Evolutionary conservation across 441 rosid species (phyloP).

Genomic region (Populus tomentosa): DNA sequence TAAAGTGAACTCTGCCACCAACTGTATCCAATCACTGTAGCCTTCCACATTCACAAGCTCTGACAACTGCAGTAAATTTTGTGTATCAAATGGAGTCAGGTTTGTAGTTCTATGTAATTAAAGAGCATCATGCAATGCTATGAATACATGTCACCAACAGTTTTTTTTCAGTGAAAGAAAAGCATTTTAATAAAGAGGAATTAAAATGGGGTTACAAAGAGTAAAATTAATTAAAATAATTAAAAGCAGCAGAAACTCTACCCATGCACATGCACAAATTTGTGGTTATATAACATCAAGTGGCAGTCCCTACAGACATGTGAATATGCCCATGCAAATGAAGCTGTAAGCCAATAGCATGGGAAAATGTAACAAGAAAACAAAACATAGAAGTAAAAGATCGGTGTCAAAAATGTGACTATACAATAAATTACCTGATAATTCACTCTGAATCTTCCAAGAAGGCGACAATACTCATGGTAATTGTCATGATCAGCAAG

Average conservation of each 20-base stretch:
- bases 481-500: constrained; percentile 99
- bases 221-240: neutral
- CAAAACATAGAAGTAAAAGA: too few species aligned
- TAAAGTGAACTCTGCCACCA: constrained; percentile 95
- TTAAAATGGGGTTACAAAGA: neutral
- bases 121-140: neutral
- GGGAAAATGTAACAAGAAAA: neutral
- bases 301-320: neutral
- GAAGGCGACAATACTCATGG: constrained; percentile 98
- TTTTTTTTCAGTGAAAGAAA: neutral
- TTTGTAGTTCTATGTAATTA: neutral
- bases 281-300: neutral
- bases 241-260: neutral
- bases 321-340: neutral
- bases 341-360: neutral
- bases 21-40: constrained; percentile 94
- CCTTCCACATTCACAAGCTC: constrained; percentile 99
- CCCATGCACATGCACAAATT: neutral
- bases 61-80: constrained; percentile 64
- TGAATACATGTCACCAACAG: neutral
- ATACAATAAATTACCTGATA: constrained; percentile 63
- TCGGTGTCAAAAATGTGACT: neutral
- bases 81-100: neutral
- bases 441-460: constrained; percentile 92
- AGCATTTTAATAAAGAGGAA: neutral